Conservation (phyloP, 148 eudicot species). For the Vaccinium macrocarpon region DNA sequence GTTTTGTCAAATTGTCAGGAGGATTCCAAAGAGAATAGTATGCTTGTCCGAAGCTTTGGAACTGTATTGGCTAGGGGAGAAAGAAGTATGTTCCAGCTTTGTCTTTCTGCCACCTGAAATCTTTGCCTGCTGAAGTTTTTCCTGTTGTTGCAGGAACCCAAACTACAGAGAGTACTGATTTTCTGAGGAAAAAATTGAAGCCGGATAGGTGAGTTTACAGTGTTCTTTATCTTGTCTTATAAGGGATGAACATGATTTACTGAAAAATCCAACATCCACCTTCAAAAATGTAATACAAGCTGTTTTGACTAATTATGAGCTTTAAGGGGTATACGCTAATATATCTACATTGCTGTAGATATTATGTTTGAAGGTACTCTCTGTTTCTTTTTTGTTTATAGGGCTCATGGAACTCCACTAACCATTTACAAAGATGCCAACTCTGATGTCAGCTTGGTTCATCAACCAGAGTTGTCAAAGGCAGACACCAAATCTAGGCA, state of each 20-base stretch:
- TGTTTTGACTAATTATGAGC: background rate
- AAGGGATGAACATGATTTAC: background rate
- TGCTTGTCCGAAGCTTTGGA: slow-evolving; percentile 75
- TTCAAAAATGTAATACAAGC: background rate
- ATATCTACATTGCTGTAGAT: background rate
- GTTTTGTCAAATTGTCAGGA: slow-evolving; percentile 45
- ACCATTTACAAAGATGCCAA: slow-evolving; percentile 58
- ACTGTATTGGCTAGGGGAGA: slow-evolving; percentile 57
- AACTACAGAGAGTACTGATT: slow-evolving; percentile 36
- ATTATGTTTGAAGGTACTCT: background rate
- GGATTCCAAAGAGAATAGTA: slow-evolving; percentile 42
- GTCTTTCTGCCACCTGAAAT: slow-evolving; percentile 8
- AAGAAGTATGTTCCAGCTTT: slow-evolving; percentile 33
- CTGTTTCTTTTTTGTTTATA: slow-evolving; percentile 19
- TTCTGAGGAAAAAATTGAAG: slow-evolving; percentile 50
- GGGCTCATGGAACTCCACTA: slow-evolving; percentile 52
- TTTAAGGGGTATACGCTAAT: background rate
- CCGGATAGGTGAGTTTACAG: slow-evolving; percentile 50
- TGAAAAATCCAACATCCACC: background rate
- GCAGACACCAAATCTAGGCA: slow-evolving; percentile 57
- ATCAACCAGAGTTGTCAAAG: slow-evolving; percentile 40
- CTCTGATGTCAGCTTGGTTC: slow-evolving; percentile 26
- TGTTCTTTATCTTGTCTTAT: background rate
- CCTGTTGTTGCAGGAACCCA: slow-evolving; percentile 47
- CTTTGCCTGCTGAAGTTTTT: slow-evolving; percentile 20